Evolutionary conservation across 495 filamentous ascomycete genomes (phyloP).

Genomic region (Penicillium simplicissimum): DNA sequence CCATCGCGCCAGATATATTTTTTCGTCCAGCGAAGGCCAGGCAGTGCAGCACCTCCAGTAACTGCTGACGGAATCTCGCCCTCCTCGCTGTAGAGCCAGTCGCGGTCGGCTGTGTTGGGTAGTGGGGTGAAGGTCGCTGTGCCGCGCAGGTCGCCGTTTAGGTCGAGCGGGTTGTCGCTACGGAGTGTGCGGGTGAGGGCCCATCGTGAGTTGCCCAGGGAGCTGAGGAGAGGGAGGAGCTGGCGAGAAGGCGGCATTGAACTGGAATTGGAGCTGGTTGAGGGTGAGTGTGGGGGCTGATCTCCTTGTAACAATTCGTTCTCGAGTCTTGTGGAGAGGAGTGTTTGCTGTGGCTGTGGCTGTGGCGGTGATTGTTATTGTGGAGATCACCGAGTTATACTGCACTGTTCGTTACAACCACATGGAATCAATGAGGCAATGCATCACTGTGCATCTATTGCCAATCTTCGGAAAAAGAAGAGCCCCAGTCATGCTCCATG

Average conservation of each 20-base stretch:
- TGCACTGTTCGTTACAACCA: too few relatives aligned
- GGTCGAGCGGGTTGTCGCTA: conserved; percentile 44
- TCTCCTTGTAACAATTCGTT: neutral
- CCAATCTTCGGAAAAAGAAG: too few relatives aligned
- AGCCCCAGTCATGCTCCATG: too few relatives aligned
- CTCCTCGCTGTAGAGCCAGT: conserved; percentile 49
- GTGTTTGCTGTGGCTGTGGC: neutral
- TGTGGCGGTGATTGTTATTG: neutral
- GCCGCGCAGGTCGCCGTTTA: conserved; percentile 43
- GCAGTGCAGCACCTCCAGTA: conserved; percentile 12
- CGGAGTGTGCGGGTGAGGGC: conserved; percentile 43
- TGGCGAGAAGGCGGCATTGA: conserved; percentile 24
- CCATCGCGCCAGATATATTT: conserved; percentile 48
- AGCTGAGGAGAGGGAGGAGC: conserved; percentile 33
- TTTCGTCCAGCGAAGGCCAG: conserved; percentile 44
- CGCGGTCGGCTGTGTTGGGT: conserved; percentile 15
- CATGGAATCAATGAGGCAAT: too few relatives aligned
- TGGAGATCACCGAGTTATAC: neutral
- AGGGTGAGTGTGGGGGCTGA: neutral
- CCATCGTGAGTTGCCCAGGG: conserved; percentile 38
- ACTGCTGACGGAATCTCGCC: conserved; percentile 39
- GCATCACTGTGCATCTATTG: too few relatives aligned
- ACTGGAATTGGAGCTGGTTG: neutral
- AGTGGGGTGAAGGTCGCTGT: conserved; percentile 41
- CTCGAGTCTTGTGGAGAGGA: neutral